Percentiles rank a stretch among this genome's conserved stretches.
Evolutionary conservation across 345 rosid genomes (phyloP).

Genomic region (Zanthoxylum bungeanum): DNA sequence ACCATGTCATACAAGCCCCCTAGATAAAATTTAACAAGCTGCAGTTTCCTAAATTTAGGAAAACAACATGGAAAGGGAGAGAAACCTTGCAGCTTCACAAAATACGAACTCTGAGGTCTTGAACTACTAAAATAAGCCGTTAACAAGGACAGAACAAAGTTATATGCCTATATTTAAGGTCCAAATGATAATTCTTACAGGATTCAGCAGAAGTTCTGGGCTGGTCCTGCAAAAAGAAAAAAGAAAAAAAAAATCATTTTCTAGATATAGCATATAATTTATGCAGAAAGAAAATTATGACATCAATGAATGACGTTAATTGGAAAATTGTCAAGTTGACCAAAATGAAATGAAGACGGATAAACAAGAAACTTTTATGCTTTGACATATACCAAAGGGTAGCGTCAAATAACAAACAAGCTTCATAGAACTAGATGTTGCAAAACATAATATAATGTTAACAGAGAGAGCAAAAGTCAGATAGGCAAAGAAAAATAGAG

Average conservation of each 20-base stretch:
- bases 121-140: background rate
- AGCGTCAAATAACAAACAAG: background rate
- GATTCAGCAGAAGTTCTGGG: constrained; percentile 84
- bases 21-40: background rate
- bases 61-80: background rate
- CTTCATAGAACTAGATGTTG: background rate
- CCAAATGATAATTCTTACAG: constrained; percentile 56
- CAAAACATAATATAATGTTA: background rate
- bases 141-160: background rate
- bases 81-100: background rate
- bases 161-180: constrained; percentile 3
- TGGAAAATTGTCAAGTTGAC: background rate
- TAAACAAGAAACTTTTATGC: background rate
- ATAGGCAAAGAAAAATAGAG: background rate
- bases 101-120: background rate
- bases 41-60: background rate
- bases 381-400: background rate
- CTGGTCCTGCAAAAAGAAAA: constrained; percentile 83
- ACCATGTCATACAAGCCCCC: background rate
- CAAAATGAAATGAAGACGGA: background rate
- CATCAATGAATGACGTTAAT: background rate
- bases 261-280: background rate
- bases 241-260: constrained; percentile 7
- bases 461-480: background rate
- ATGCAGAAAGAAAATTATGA: background rate